phyloP scores from a whole-genome alignment of 169 alveolate genomes.

The Cryptosporidium viatorum region DNA sequence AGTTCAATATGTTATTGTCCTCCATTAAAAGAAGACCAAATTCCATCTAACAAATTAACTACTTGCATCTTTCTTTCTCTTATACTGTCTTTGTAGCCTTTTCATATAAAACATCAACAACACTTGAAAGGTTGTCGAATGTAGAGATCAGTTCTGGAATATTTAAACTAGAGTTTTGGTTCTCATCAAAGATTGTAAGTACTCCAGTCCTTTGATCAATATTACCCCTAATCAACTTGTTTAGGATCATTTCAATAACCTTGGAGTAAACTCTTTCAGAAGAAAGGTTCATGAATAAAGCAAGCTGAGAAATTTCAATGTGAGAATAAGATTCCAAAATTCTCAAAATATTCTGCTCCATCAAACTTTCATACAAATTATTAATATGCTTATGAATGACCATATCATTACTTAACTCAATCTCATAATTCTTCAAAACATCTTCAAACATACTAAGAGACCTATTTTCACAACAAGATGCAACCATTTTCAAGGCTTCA shows the following conservation, averaged over 20 bases:
- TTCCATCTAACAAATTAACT: neutral
- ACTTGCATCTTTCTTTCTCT: too few relatives aligned
- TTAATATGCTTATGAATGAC: slow-evolving; percentile 88
- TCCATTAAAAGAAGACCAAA: neutral
- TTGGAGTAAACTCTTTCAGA: slow-evolving; percentile 86
- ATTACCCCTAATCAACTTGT: slow-evolving; percentile 93
- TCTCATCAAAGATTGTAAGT: slow-evolving; percentile 90
- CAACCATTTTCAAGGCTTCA: slow-evolving; percentile 89
- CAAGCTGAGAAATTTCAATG: slow-evolving; percentile 89
- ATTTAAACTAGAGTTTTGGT: slow-evolving; percentile 78
- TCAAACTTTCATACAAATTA: slow-evolving; percentile 87
- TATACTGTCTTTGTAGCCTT: slow-evolving; percentile 77
- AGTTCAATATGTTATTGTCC: neutral
- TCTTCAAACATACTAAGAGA: slow-evolving; percentile 89
- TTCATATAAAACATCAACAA: slow-evolving; percentile 86
- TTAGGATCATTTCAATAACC: slow-evolving; percentile 93
- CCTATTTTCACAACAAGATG: slow-evolving; percentile 88
- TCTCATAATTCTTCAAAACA: slow-evolving; percentile 83
- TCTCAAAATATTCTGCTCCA: slow-evolving; percentile 90
- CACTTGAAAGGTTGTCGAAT: slow-evolving; percentile 82
- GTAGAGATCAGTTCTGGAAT: slow-evolving; percentile 83
- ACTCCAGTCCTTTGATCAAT: slow-evolving; percentile 94
- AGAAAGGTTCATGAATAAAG: slow-evolving; percentile 87
- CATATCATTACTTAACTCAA: slow-evolving; percentile 85
- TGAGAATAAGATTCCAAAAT: slow-evolving; percentile 91